phyloP scores from a whole-genome alignment of 306 rosid species.

The Ormosia emarginata region DNA sequence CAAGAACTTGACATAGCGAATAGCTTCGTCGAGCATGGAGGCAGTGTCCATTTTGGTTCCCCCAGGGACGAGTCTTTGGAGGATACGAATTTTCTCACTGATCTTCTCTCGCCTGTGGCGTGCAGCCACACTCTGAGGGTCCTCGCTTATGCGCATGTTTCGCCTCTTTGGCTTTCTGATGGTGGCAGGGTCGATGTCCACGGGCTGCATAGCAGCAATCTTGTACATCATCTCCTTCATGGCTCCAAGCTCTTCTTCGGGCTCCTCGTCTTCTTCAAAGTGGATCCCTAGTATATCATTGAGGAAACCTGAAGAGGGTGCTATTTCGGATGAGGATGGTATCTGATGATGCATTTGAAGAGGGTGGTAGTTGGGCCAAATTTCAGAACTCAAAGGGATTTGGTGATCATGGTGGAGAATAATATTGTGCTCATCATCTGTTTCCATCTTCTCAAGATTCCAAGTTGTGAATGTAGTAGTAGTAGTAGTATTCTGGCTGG shows the following conservation, averaged over 20 bases:
- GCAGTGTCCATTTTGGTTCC: slow-evolving; percentile 97
- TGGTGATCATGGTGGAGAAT: slow-evolving; percentile 20
- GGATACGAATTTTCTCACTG: slow-evolving; percentile 83
- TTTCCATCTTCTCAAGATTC: slow-evolving; percentile 18
- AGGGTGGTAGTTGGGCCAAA: slow-evolving; percentile 23
- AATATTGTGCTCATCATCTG: background rate
- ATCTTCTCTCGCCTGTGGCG: slow-evolving; percentile 87
- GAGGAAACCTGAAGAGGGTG: background rate
- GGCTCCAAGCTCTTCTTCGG: slow-evolving; percentile 76
- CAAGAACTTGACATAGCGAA: slow-evolving; percentile 85
- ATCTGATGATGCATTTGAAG: slow-evolving; percentile 8
- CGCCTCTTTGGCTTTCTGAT: slow-evolving; percentile 70
- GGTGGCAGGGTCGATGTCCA: slow-evolving; percentile 84
- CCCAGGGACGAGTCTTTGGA: slow-evolving; percentile 90
- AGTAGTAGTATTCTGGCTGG: slow-evolving; percentile 15
- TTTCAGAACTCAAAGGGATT: background rate
- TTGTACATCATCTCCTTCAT: slow-evolving; percentile 98
- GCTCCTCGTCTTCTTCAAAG: slow-evolving; percentile 29
- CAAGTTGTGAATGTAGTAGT: slow-evolving; percentile 14
- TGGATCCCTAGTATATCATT: background rate
- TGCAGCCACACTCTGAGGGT: slow-evolving; percentile 92
- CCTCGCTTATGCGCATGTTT: slow-evolving; percentile 89
- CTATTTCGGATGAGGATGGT: background rate
- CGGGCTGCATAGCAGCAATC: slow-evolving; percentile 95
- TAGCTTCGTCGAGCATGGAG: slow-evolving; percentile 93